phyloP scores from a whole-genome alignment of 306 rosid species.

The Parietaria judaica region DNA sequence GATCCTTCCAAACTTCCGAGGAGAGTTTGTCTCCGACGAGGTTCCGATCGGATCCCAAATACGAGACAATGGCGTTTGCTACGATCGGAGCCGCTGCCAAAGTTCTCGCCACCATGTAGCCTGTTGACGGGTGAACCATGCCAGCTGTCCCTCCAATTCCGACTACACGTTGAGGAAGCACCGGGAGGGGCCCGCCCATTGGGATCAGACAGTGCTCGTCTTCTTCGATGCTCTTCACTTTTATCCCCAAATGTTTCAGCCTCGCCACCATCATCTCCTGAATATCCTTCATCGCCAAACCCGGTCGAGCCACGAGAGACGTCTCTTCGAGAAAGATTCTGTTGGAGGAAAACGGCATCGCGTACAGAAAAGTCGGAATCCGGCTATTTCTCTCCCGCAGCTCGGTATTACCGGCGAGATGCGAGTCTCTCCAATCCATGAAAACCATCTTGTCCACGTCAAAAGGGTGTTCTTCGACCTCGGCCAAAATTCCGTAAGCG shows the following conservation, averaged over 20 bases:
- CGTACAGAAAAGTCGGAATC: slow-evolving; percentile 86
- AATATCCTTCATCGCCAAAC: slow-evolving; percentile 69
- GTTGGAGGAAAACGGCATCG: slow-evolving; percentile 90
- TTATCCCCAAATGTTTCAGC: slow-evolving; percentile 75
- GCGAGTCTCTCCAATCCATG: slow-evolving; percentile 99
- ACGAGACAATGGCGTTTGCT: slow-evolving; percentile 69
- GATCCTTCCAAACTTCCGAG: slow-evolving; percentile 72
- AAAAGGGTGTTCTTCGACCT: slow-evolving; percentile 89
- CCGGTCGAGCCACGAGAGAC: slow-evolving; percentile 91
- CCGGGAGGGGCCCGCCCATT: slow-evolving; percentile 95
- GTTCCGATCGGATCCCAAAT: slow-evolving; percentile 50
- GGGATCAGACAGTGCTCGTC: slow-evolving; percentile 96
- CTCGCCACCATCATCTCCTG: slow-evolving; percentile 93
- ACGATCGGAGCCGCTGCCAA: slow-evolving; percentile 91
- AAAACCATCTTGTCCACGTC: slow-evolving; percentile 92
- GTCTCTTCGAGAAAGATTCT: slow-evolving; percentile 95
- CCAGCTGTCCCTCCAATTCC: slow-evolving; percentile 99
- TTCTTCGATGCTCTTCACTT: slow-evolving; percentile 88
- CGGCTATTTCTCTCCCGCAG: slow-evolving; percentile 68
- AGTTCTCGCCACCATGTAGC: slow-evolving; percentile 98
- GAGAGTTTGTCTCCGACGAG: slow-evolving; percentile 55
- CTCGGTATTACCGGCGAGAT: slow-evolving; percentile 38
- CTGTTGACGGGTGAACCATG: slow-evolving; percentile 98
- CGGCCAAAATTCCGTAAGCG: slow-evolving; percentile 94
- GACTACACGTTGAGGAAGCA: slow-evolving; percentile 89